A percentile compares a stretch with the other conserved stretches of the same genome.
phyloP scores from a whole-genome alignment of 2,329 filamentous ascomycete species.

The Pseudogymnoascus sp. region DNA sequence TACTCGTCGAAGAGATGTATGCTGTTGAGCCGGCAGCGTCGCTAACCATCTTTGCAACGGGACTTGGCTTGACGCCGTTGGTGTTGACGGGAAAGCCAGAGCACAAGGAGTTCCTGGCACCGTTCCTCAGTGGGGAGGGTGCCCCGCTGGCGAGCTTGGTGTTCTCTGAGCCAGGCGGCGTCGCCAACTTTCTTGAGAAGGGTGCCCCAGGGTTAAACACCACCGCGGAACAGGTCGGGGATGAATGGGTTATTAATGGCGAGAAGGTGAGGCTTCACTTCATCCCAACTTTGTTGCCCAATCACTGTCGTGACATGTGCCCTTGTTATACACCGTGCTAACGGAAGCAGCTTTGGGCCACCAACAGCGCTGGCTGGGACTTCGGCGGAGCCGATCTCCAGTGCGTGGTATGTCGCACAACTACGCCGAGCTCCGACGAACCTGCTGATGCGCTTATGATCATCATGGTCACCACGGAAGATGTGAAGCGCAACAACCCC shows the following conservation, averaged over 20 bases:
- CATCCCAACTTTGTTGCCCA: neutral
- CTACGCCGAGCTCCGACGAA: conserved; percentile 20
- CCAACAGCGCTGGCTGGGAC: conserved; percentile 46
- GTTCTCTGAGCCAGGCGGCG: conserved; percentile 42
- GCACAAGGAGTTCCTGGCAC: conserved; percentile 35
- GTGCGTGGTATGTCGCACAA: conserved; percentile 42
- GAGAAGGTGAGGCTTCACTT: conserved; percentile 36
- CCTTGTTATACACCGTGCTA: neutral
- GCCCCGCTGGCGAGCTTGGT: conserved; percentile 42
- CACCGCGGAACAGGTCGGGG: conserved; percentile 38
- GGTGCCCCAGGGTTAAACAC: conserved; percentile 40
- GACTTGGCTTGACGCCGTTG: conserved; percentile 43
- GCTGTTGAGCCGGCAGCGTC: conserved; percentile 40
- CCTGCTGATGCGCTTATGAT: conserved; percentile 36
- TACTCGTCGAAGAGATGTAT: conserved; percentile 46
- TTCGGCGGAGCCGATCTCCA: conserved; percentile 41
- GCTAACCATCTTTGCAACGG: conserved; percentile 43
- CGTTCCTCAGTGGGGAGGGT: conserved; percentile 37
- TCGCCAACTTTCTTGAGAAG: conserved; percentile 41
- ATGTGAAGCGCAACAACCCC: conserved; percentile 36
- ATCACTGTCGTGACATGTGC: neutral
- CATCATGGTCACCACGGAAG: conserved; percentile 39
- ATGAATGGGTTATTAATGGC: conserved; percentile 43
- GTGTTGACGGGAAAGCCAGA: conserved; percentile 35
- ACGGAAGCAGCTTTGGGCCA: conserved; percentile 40